Base-by-base conservation (phyloP, 257 asterid species). In the Handroanthus guayacan region DNA sequence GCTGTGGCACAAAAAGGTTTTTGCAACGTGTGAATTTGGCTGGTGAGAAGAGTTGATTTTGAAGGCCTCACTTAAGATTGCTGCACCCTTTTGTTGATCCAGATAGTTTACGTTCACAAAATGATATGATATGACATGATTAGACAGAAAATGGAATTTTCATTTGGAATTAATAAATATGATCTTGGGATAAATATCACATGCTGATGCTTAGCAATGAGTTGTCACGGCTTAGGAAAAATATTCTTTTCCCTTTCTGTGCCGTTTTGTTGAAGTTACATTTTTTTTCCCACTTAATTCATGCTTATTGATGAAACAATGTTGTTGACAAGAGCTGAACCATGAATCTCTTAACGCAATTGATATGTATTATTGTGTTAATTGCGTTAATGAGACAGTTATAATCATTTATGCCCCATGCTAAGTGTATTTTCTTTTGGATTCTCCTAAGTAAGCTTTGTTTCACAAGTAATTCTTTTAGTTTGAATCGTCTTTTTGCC, bases 401-500 rank as follows among this genome's bases (percentile, higher is more conserved):
- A 44, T 44, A 60, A 60, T 51, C 25, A 31, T 70, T 69, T 37
- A 36, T 67, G 45, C 25, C 73, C 54, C 4, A 1, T 44, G 12
- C 1, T 25, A 2, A n/a, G 18, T 58, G n/a, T 62, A 6, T 50
- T 31, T 52, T 51, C 55, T 66, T 62, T 54, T 38, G 41, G 13
- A 51, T 72, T 61, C 45, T 36, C 41, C 16, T 65, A 13, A 17
- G 51, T 39, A 11, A 57, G 71, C 50, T 41, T 65, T 80, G 71
- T 70, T 47, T 71, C 54, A 44, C 25, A 70, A 68, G 69, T 71
- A 47, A 72, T 65, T 78, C 55, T 25, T 71, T 47, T 67, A 31
- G 20, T 77, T 64, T 73, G 66, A 62, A 34, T 44, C 34, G 5
- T 36, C 8, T 51, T 82, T 76, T 72, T 71, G 78, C 75, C 38